Evolutionary conservation across 306 rosid species (phyloP).

Genomic region (Vicia sativa): DNA sequence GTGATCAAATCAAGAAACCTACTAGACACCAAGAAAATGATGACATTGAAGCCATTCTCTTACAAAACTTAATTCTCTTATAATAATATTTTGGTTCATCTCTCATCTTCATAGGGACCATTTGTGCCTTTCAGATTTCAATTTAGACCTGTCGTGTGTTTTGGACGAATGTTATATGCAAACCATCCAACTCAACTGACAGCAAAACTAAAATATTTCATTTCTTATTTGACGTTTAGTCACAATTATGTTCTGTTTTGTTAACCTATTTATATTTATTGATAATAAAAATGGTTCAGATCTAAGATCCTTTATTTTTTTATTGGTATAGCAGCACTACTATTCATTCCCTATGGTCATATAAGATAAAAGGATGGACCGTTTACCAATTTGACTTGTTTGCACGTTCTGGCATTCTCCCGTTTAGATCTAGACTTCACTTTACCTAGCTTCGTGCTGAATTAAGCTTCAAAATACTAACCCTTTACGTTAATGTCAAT

Average conservation of each 20-base stretch:
- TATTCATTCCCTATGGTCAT: background rate
- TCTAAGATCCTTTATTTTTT: slow-evolving; percentile 22
- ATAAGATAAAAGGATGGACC: slow-evolving; percentile 14
- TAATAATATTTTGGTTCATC: slow-evolving; percentile 33
- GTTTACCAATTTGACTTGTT: slow-evolving; percentile 21
- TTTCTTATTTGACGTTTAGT: background rate
- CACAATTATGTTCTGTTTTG: background rate
- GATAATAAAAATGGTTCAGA: slow-evolving; percentile 14
- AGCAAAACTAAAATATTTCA: background rate
- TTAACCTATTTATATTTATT: background rate
- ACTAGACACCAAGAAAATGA: slow-evolving; percentile 24
- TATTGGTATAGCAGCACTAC: slow-evolving; percentile 7
- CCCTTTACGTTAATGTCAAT: slow-evolving; percentile 37
- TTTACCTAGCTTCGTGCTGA: slow-evolving; percentile 1
- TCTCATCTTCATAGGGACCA: slow-evolving; percentile 22
- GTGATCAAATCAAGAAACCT: slow-evolving; percentile 37
- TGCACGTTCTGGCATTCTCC: slow-evolving; percentile 34
- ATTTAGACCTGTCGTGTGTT: slow-evolving; percentile 1
- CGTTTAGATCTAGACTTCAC: slow-evolving; percentile 20
- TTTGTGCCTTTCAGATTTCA: slow-evolving; percentile 26
- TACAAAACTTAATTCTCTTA: too few species aligned
- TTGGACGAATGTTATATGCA: background rate
- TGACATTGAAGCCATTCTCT: background rate
- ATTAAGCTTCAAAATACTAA: background rate
- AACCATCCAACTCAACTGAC: background rate